These are phyloP conservation scores for Rhizodiscina lignyota DNA, from an alignment of 495 filamentous ascomycete species.

Conservation along the genomic window DNA sequence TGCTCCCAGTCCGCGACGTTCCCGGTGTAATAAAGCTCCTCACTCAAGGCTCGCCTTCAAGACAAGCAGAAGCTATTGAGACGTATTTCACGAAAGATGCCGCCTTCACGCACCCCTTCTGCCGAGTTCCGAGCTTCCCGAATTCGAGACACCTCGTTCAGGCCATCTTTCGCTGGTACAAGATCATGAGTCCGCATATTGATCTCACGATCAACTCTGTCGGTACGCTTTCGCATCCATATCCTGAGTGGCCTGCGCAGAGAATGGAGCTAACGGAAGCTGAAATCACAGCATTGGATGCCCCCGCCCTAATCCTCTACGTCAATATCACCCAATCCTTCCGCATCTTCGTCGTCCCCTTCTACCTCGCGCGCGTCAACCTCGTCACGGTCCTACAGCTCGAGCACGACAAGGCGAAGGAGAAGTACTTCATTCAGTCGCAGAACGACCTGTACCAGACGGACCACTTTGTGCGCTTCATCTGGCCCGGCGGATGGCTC, in stretches of 20 bases:
- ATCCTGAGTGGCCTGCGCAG: no score
- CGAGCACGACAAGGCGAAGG: slow-evolving; percentile 14
- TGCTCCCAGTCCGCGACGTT: slow-evolving; percentile 33
- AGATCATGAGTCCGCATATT: slow-evolving; percentile 63
- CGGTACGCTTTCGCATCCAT: slow-evolving; percentile 35
- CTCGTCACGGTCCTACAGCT: slow-evolving; percentile 62
- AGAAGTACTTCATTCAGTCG: slow-evolving; percentile 47
- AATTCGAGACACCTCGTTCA: slow-evolving; percentile 43
- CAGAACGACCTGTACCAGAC: slow-evolving; percentile 78
- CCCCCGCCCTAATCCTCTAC: slow-evolving; percentile 46
- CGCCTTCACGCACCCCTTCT: slow-evolving; percentile 68
- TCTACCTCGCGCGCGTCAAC: slow-evolving; percentile 46
- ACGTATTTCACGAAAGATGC: slow-evolving; percentile 53
- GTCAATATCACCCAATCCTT: slow-evolving; percentile 55
- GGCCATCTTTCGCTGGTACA: slow-evolving; percentile 73
- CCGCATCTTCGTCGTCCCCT: slow-evolving; percentile 59
- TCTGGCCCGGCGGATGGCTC: slow-evolving; percentile 26
- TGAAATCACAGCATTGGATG: slow-evolving; percentile 42
- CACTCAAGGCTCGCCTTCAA: slow-evolving; percentile 42
- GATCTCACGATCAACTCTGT: slow-evolving; percentile 49
- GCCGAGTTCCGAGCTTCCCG: slow-evolving; percentile 45
- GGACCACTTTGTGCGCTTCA: slow-evolving; percentile 61
- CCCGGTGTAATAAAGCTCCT: slow-evolving; percentile 45
- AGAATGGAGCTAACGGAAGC: no score
- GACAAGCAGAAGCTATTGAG: slow-evolving; percentile 46